Conservation (phyloP, 1,284 basidiomycete species). For the Takashimella koratensis region DNA sequence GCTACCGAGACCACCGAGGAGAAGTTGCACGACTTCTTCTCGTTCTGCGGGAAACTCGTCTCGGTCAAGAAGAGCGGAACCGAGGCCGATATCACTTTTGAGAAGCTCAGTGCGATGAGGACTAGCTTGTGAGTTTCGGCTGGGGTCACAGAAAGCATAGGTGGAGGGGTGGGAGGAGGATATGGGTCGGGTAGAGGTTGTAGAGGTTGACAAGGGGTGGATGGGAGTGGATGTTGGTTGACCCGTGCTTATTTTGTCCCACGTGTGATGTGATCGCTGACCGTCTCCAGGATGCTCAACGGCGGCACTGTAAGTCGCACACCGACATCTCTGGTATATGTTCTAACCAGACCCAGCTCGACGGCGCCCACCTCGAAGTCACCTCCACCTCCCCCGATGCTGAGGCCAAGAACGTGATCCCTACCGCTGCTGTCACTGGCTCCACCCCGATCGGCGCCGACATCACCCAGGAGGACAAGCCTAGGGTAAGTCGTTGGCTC, state of each 20-base stretch:
- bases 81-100: constrained; percentile 49
- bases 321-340: constrained; percentile 1
- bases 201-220: not conserved
- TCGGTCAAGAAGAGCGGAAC: constrained; percentile 44
- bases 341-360: constrained; percentile 35
- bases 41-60: constrained; percentile 49
- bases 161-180: no score
- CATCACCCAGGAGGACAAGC: constrained; percentile 52
- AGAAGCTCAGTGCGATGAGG: constrained; percentile 50
- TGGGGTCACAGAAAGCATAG: no score
- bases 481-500: constrained; percentile 33
- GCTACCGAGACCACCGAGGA: constrained; percentile 48
- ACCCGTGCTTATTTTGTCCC: no score
- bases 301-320: constrained; percentile 46
- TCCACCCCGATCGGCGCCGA: constrained; percentile 41
- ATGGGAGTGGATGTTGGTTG: no score
- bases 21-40: constrained; percentile 50
- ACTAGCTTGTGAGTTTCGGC: constrained; percentile 46
- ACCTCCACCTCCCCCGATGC: constrained; percentile 38
- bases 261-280: no score
- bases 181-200: not conserved
- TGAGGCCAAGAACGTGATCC: constrained; percentile 14
- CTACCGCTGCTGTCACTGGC: constrained; percentile 28
- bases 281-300: constrained; percentile 43
- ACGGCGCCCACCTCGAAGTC: constrained; percentile 51